Base-by-base conservation (phyloP, 768 basidiomycete species). In the Hemileccinum rubropunctum region DNA sequence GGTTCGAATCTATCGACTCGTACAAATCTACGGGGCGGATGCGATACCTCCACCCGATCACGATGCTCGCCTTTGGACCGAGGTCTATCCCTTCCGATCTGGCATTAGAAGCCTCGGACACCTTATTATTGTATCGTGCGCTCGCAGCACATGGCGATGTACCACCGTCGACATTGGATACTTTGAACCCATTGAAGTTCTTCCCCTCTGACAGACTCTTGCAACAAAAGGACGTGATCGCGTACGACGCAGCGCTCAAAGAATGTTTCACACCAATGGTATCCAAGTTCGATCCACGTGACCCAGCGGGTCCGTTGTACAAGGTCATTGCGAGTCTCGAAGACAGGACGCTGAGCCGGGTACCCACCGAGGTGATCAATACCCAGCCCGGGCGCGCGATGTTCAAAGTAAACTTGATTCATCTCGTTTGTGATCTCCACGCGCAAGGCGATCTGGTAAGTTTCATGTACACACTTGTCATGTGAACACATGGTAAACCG, bases 41-140 rank as follows among this genome's bases (percentile, higher is more conserved):
- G 52, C 62, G 74, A n/a, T 83, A 80, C 56, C 65, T 88, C 3
- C 86, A 88, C 57, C 86, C 86, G 0, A 73, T 86, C 40, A 70
- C 79, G 0, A 66, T 82, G 49, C 70, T 88, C n/a, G 73, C 77
- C 2, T 79, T 81, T 39, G 80, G 80, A 6, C 66, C 71, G 3
- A 67, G 68, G 4, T 57, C 68, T 3, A 66, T 88, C 15, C 86
- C 86, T 4, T 64, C 76, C 0, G 86, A 88, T 62, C 72, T 88
- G 27, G 70, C 84, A 0, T 65, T 88, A 33, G 86, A 88, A 56
- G 73, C 84, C 0, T 52, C 67, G 1, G 86, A 88, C 57, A 75
- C 78, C 6, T 65, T 84, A 20, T 58, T 69, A 1, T 66, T 88
- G 1, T 85, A 77, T 64, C 60, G 65, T 3, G 77, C 77, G 1